phyloP scores from a whole-genome alignment of 164 flowering plant species.

The Tetracentron sinense region DNA sequence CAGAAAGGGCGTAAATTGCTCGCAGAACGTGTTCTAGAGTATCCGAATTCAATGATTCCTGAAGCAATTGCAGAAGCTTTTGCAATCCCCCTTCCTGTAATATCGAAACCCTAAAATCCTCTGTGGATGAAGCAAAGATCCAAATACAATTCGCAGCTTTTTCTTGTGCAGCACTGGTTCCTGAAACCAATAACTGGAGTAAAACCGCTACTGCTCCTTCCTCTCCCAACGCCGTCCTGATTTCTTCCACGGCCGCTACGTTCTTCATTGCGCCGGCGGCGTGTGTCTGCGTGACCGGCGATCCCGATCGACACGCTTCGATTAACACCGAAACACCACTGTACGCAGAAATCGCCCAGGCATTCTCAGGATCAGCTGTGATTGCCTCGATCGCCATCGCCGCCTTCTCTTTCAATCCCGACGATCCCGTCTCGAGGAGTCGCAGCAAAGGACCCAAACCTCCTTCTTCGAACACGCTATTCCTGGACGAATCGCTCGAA shows the following conservation, averaged over 20 bases:
- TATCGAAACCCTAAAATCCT: conserved; percentile 37
- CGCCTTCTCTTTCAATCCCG: conserved; percentile 50
- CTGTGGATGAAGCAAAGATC: conserved; percentile 47
- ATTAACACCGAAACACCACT: conserved; percentile 59
- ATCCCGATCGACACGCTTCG: conserved; percentile 64
- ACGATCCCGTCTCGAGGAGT: conserved; percentile 53
- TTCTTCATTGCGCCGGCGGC: conserved; percentile 62
- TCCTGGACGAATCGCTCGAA: conserved; percentile 37
- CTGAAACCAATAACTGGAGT: conserved; percentile 39
- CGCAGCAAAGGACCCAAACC: conserved; percentile 68
- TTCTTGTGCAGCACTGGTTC: conserved; percentile 31
- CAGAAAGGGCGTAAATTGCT: conserved; percentile 22
- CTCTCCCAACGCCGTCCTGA: conserved; percentile 43
- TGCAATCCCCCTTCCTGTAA: conserved; percentile 48
- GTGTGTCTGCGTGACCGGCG: conserved; percentile 33
- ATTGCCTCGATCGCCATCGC: conserved; percentile 62
- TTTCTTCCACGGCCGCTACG: conserved; percentile 47
- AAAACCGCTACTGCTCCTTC: conserved; percentile 61
- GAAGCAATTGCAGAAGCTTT: conserved; percentile 17
- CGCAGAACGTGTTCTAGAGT: conserved; percentile 26
- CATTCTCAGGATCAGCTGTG: conserved; percentile 62
- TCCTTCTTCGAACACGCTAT: conserved; percentile 63
- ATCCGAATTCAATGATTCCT: conserved; percentile 18
- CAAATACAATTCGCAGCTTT: conserved; percentile 50
- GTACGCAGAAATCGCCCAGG: conserved; percentile 80